Percentiles rank a stretch among this genome's conserved stretches.
Evolutionary conservation across 441 rosid genomes (phyloP).

Genomic region (Lepidium campestre): DNA sequence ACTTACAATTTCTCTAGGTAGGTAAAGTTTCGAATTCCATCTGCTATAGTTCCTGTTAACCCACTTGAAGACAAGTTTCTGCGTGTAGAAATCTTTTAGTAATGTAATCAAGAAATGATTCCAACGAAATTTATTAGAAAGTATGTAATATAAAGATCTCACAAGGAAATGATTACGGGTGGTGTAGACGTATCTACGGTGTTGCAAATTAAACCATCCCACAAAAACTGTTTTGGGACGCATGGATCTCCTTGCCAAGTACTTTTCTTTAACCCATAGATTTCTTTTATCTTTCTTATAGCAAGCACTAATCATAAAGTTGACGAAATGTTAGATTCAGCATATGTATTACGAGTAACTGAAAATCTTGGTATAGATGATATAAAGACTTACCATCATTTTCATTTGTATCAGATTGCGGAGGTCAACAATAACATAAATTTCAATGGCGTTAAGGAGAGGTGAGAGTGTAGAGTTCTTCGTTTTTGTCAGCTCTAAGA

Average conservation of each 20-base stretch:
- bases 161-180: conserved; percentile 26
- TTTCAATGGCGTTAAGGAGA: background rate
- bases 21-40: background rate
- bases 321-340: background rate
- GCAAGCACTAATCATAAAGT: background rate
- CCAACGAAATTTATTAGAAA: background rate
- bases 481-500: background rate
- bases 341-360: too few species aligned
- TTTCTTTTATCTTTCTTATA: background rate
- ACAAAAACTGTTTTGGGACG: background rate
- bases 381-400: conserved; percentile 35
- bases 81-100: background rate
- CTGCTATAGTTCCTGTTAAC: background rate
- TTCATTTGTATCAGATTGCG: conserved; percentile 16
- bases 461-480: background rate
- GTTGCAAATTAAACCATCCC: background rate
- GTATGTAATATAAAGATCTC: background rate
- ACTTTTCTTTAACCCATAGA: background rate
- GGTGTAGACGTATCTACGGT: background rate
- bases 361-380: too few species aligned
- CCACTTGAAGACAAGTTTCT: conserved; percentile 18
- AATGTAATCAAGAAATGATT: background rate
- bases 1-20: conserved; percentile 4
- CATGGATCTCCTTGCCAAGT: conserved; percentile 23
- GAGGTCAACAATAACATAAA: background rate